These are phyloP conservation scores for Amylostereum areolatum DNA, from an alignment of 1,284 basidiomycete genomes.

Conservation along the genomic window DNA sequence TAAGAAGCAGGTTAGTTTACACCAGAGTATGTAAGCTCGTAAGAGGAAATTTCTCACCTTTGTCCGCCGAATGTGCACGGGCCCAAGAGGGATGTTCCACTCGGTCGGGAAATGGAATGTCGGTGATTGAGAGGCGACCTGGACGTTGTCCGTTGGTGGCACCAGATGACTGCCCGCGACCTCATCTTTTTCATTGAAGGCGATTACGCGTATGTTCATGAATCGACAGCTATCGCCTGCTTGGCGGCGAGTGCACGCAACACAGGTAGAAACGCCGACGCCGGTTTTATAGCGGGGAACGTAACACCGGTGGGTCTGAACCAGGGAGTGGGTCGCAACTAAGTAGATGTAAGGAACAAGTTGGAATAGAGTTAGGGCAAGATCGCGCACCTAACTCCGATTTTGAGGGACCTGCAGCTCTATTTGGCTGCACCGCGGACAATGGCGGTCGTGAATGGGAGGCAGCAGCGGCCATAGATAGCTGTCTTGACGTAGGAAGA, in stretches of 20 bases:
- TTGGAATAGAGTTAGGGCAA: too few species aligned
- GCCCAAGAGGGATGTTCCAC: slow-evolving; percentile 54
- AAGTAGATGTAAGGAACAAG: too few species aligned
- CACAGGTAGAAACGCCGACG: slow-evolving; percentile 55
- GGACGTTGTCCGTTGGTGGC: slow-evolving; percentile 54
- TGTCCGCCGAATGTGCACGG: slow-evolving; percentile 41
- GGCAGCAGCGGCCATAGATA: too few species aligned
- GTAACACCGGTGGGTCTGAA: too few species aligned
- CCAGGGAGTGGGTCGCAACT: too few species aligned
- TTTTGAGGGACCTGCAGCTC: too few species aligned
- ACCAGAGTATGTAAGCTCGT: background rate
- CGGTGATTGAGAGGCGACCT: slow-evolving; percentile 44
- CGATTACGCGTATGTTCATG: slow-evolving; percentile 65
- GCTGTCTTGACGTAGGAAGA: too few species aligned
- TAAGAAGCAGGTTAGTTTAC: slow-evolving; percentile 17
- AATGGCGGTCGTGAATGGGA: too few species aligned
- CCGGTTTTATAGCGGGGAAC: too few species aligned
- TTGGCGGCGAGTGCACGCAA: slow-evolving; percentile 73
- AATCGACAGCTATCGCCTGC: slow-evolving; percentile 76
- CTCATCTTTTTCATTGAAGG: slow-evolving; percentile 47
- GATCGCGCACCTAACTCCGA: too few species aligned
- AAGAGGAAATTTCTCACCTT: slow-evolving; percentile 39
- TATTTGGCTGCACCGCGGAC: too few species aligned
- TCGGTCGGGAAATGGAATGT: slow-evolving; percentile 54
- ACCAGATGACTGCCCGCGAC: slow-evolving; percentile 26